phyloP scores from a whole-genome alignment of 768 basidiomycete genomes.

The Boletellus ananiceps region DNA sequence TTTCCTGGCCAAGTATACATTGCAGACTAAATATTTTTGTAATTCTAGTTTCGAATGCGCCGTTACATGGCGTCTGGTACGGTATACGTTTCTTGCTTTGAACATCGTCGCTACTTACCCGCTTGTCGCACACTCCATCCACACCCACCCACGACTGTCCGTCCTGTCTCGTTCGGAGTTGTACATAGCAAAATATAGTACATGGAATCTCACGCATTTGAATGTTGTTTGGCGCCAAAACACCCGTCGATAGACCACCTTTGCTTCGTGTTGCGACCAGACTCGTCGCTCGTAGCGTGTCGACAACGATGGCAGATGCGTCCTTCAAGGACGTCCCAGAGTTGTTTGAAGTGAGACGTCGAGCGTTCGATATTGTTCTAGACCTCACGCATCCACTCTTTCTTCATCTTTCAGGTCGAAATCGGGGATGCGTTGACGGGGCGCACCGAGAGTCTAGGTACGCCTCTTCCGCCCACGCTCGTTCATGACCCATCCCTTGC shows the following conservation, averaged over 20 bases:
- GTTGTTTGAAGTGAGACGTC: conserved; percentile 76
- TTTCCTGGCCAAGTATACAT: conserved; percentile 1
- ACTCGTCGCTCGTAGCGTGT: not conserved
- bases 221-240: conserved; percentile 25
- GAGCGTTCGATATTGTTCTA: not conserved
- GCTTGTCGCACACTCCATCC: conserved; percentile 3
- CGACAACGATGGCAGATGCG: conserved; percentile 54
- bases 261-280: not conserved
- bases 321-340: conserved; percentile 93
- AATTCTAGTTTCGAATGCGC: conserved; percentile 4
- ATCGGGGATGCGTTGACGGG: conserved; percentile 86
- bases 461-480: conserved; percentile 26
- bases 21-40: conserved; percentile 10
- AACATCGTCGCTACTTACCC: conserved; percentile 10
- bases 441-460: conserved; percentile 88
- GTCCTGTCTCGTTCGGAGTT: conserved; percentile 13
- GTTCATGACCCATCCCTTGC: not conserved
- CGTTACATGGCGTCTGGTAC: conserved; percentile 2
- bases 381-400: conserved; percentile 1
- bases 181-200: conserved; percentile 8
- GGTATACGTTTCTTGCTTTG: not conserved
- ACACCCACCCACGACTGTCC: conserved; percentile 6
- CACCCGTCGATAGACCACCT: conserved; percentile 9
- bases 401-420: conserved; percentile 53
- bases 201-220: conserved; percentile 6